Conservation (phyloP, 768 basidiomycete genomes). For the Tulasnella calospora region DNA sequence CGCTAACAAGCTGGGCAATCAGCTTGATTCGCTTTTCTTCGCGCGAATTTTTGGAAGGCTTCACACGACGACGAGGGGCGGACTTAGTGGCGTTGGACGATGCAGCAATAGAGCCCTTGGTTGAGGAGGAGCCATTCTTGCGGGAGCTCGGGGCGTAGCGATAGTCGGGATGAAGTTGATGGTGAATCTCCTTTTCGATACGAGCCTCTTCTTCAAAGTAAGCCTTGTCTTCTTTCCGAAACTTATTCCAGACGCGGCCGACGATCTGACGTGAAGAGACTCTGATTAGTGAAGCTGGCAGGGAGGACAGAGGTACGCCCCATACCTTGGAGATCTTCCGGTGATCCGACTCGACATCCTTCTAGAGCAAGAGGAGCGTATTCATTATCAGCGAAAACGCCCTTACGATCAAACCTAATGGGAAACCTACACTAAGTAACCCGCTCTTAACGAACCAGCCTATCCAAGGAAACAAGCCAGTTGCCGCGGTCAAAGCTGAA, state of each 20-base stretch:
- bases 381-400: not conserved
- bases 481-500: constrained; percentile 33
- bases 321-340: constrained; percentile 35
- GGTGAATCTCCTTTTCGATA: constrained; percentile 24
- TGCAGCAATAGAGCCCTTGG: not conserved
- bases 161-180: constrained; percentile 25
- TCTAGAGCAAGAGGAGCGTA: not conserved
- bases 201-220: constrained; percentile 31
- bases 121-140: not conserved
- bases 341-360: constrained; percentile 33
- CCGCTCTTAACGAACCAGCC: not conserved
- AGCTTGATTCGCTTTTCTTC: not conserved
- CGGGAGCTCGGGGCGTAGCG: constrained; percentile 21
- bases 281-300: not conserved
- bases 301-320: too few relatives aligned
- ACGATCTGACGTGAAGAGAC: constrained; percentile 28
- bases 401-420: not conserved
- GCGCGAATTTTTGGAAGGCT: not conserved
- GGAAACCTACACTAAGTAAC: not conserved
- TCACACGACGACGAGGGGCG: not conserved
- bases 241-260: constrained; percentile 40
- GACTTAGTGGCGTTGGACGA: too few relatives aligned
- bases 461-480: not conserved
- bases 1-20: not conserved
- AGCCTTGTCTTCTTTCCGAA: constrained; percentile 30